Evolutionary conservation across 805 yeast genomes (phyloP), one percentile per base, ranked within the genome.

Genomic region (Candida ascalaphidarum): DNA sequence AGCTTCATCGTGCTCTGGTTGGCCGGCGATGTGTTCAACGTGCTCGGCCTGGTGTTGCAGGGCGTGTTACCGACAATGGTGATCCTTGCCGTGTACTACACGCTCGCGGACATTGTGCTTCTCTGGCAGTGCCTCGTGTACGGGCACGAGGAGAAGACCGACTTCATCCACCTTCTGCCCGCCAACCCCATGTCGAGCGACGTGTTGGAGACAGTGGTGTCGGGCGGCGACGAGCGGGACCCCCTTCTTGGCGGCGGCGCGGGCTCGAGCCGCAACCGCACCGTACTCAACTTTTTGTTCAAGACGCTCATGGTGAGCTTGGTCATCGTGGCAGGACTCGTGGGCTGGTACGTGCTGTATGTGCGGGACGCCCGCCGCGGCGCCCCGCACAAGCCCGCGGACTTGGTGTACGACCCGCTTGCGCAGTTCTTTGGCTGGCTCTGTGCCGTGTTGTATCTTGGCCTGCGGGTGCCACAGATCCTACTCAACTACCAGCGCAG

Each of bases 61-160:
- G 84, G 86, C 9, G 86, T 89, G 2, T 63, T 92, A 37, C 95
- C 96, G 14, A 92, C 98, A 0, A 92, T 92, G 96, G 78, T 81
- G 34, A 73, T 88, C 4, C 67, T 92, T 32, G 97, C 97, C 1
- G 71, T 89, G 0, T 92, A 92, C 57, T 92, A 92, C 52, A 88
- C 97, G 0, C 52, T 81, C 14, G 96, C 97, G 0, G 98, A 92
- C 55, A 53, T 88, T 3, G 81, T 88, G 3, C 64, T 92, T 31
- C 66, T 89, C 17, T 65, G 77, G 53, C 98, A 92, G 52, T 86
- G 95, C 41, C 60, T 84, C 26, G 70, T 73, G 33, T 92, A 92
- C 51, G 85, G 89, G 7, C 66, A 71, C 32, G 75, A 79, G 6
- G 52, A 59, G 26, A 53, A 55, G 23, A 74, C 80, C 3, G 94